Percentiles rank a stretch among this genome's conserved stretches.
Evolutionary conservation across 2,329 filamentous ascomycete genomes (phyloP).

Genomic region (Hypoxylon rubiginosum): DNA sequence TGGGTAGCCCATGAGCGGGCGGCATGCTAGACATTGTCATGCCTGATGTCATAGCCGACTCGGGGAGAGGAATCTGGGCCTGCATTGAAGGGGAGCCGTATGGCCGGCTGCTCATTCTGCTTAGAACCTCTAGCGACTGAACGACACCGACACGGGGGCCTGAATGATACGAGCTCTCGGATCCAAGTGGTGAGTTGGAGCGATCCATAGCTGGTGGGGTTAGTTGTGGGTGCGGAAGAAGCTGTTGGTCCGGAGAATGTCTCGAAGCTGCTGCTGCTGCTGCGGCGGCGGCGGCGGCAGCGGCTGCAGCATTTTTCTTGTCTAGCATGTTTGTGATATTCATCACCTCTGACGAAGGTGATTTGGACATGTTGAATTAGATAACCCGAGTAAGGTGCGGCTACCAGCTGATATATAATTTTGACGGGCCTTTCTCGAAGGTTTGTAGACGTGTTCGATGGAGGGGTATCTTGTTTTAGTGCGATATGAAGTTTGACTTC

Average conservation of each 20-base stretch:
- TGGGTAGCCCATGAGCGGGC: conserved; percentile 50
- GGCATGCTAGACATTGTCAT: conserved; percentile 62
- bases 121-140: conserved; percentile 49
- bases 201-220: conserved; percentile 61
- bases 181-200: conserved; percentile 70
- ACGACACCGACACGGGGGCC: conserved; percentile 56
- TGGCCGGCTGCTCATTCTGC: conserved; percentile 60
- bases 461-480: conserved; percentile 5
- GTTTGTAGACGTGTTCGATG: conserved; percentile 15
- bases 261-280: conserved; percentile 38
- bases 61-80: conserved; percentile 61
- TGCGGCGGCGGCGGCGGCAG: conserved; percentile 44
- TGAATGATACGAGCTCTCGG: conserved; percentile 70
- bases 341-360: conserved; percentile 52
- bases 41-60: conserved; percentile 46
- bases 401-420: conserved; percentile 15
- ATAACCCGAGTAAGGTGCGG: conserved; percentile 6
- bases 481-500: background rate
- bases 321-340: conserved; percentile 53
- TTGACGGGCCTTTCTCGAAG: too few species aligned
- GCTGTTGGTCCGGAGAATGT: conserved; percentile 44
- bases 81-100: conserved; percentile 70
- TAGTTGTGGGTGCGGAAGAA: conserved; percentile 49
- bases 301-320: conserved; percentile 48
- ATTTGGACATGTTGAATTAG: conserved; percentile 49